Evolutionary conservation across 768 basidiomycete species (phyloP), one percentile per base, ranked within the genome.

Genomic region (Boletales sp.): DNA sequence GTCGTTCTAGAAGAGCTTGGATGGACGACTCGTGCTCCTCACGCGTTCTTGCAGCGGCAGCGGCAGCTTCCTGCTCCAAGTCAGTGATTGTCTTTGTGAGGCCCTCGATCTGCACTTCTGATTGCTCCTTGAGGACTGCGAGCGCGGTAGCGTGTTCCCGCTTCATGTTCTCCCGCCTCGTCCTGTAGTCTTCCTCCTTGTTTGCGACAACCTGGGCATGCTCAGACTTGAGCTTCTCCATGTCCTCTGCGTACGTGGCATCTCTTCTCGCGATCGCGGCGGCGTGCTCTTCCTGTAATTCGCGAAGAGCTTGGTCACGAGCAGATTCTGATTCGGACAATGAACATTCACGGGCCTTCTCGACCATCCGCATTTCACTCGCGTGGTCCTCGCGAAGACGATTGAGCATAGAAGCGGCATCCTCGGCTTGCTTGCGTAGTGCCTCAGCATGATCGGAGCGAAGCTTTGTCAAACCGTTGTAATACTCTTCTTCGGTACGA

Each of bases 401-500:
- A 46, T 86, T 83, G n/a, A 92, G 71, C 11, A 73, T 74, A 6
- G 80, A 81, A 35, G 80, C 72, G 17, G 78, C 71, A 48, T 91
- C 85, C 5, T 74, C 74, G 2, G 79, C 73, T 48, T 85, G 79
- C 57, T 74, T 80, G 53, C 80, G 79, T 50, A 92, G 71, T 21
- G 80, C 74, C 53, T 83, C 79, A 4, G 79, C 75, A 57, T 93
- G 89, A 61, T 89, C 85, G 13, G 64, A 72, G 38, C 89, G 86
- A 42, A 92, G 78, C 57, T 87, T 87, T 13, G 83, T 87, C 37
- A 93, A 72, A 18, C 82, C 83, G 50, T 90, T 83, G 64, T 90
- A 89, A 59, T 90, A 90, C 62, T 90, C 85, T 58, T 86, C 88
- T 60, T 88, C 86, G 7, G 86, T 89, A 45, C 75, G 78, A 52